These are phyloP conservation scores for Teunomyces gatunensis DNA, from an alignment of 805 yeast genomes.

Conservation along the genomic window DNA sequence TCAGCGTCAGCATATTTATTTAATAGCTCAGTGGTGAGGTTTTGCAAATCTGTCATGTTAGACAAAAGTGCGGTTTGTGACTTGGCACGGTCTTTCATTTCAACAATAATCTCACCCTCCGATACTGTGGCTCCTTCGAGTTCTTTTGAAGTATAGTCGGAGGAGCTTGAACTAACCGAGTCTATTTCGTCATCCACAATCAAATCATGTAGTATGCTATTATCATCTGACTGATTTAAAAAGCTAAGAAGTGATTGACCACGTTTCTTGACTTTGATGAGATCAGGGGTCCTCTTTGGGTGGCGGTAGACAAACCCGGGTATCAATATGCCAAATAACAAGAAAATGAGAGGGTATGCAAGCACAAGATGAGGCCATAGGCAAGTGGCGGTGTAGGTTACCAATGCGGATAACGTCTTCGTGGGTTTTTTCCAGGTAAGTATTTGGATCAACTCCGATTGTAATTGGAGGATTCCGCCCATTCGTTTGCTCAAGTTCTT, in stretches of 20 bases:
- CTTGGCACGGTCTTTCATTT: constrained; percentile 22
- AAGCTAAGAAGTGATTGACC: constrained; percentile 54
- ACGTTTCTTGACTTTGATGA: constrained; percentile 44
- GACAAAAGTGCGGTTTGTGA: constrained; percentile 45
- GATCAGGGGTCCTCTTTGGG: constrained; percentile 49
- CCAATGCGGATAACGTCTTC: constrained; percentile 58
- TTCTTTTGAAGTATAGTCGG: not conserved
- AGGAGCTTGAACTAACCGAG: constrained; percentile 8
- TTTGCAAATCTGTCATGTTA: constrained; percentile 74
- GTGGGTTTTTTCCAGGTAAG: constrained; percentile 76
- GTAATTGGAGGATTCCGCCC: constrained; percentile 56
- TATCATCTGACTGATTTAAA: constrained; percentile 28
- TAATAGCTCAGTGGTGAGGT: constrained; percentile 55
- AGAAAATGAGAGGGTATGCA: constrained; percentile 56
- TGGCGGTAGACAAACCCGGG: constrained; percentile 72
- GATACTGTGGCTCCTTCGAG: constrained; percentile 1
- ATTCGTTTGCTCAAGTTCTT: constrained; percentile 53
- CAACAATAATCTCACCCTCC: constrained; percentile 6
- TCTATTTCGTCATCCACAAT: constrained; percentile 7
- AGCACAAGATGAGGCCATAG: constrained; percentile 68
- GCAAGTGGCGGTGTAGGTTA: constrained; percentile 64
- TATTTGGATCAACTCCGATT: constrained; percentile 57
- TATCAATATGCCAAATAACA: constrained; percentile 58
- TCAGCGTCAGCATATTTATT: constrained; percentile 51
- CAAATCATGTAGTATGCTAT: constrained; percentile 33